Evolutionary conservation across 768 basidiomycete species (phyloP).

Genomic region (Boletus rubescentipes): DNA sequence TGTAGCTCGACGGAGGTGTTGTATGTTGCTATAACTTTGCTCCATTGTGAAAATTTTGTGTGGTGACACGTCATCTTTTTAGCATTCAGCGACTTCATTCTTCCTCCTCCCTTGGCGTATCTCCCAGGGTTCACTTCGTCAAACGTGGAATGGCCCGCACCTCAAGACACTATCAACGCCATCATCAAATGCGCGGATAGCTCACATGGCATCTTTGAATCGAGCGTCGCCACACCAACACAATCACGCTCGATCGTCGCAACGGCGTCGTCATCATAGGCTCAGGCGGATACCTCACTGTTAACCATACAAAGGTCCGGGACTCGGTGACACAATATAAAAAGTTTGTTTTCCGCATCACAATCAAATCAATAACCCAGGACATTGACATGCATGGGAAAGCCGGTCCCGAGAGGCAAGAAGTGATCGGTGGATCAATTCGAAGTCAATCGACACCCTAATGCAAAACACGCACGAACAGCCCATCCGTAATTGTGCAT

Average conservation of each 20-base stretch:
- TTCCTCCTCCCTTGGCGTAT: constrained; percentile 49
- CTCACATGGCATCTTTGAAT: constrained; percentile 57
- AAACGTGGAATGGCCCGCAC: constrained; percentile 68
- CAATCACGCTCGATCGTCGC: constrained; percentile 34
- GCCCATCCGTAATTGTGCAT: no score
- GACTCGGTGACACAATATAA: constrained; percentile 26
- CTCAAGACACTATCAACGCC: constrained; percentile 76
- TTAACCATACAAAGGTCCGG: constrained; percentile 33
- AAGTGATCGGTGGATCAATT: constrained; percentile 44
- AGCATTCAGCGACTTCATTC: constrained; percentile 69
- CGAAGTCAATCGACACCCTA: no score
- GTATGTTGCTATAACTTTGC: constrained; percentile 33
- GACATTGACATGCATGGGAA: constrained; percentile 18
- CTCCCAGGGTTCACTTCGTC: constrained; percentile 67
- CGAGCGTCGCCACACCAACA: constrained; percentile 62
- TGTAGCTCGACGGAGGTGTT: constrained; percentile 76
- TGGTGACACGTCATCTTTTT: neutral
- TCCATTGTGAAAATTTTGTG: no score
- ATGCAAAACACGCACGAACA: no score
- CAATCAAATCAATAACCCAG: constrained; percentile 36
- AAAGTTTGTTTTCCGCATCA: constrained; percentile 35
- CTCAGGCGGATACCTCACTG: constrained; percentile 57
- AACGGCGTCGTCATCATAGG: constrained; percentile 53
- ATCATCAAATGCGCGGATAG: constrained; percentile 47
- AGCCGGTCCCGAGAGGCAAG: constrained; percentile 38